Conservation (phyloP, 73 alveolate species). For the Paramecium octaurelia region DNA sequence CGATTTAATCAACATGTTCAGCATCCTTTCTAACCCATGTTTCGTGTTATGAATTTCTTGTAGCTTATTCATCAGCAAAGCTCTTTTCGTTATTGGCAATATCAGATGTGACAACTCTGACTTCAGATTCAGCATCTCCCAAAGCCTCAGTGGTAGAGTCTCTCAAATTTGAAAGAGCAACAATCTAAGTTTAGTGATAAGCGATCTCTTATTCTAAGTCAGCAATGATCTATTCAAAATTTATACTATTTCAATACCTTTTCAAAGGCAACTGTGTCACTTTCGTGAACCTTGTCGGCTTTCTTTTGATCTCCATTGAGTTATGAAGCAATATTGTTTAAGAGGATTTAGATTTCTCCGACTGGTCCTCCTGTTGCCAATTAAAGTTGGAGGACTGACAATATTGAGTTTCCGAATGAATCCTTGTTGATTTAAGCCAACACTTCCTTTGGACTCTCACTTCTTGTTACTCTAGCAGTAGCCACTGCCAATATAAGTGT, state of each 20-base stretch:
- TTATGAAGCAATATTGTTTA: conserved; percentile 42
- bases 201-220: conserved; percentile 19
- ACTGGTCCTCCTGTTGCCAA: conserved; percentile 51
- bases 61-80: conserved; percentile 1
- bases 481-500: not conserved
- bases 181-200: not conserved
- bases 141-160: conserved; percentile 34
- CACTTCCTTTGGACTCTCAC: conserved; percentile 32
- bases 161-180: conserved; percentile 19
- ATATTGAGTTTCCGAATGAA: conserved; percentile 26
- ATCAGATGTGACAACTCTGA: conserved; percentile 35
- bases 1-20: conserved; percentile 38
- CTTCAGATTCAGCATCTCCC: conserved; percentile 43
- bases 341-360: conserved; percentile 38
- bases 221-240: not conserved
- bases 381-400: conserved; percentile 28
- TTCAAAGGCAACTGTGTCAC: conserved; percentile 27
- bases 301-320: conserved; percentile 27
- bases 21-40: conserved; percentile 39
- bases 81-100: conserved; percentile 42
- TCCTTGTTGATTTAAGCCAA: conserved; percentile 34
- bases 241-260: not conserved
- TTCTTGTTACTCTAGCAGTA: conserved; percentile 21
- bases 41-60: conserved; percentile 11
- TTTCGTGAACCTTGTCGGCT: conserved; percentile 42